Evolutionary conservation across 768 basidiomycete genomes (phyloP).

Genomic region (Amanita muscaria): DNA sequence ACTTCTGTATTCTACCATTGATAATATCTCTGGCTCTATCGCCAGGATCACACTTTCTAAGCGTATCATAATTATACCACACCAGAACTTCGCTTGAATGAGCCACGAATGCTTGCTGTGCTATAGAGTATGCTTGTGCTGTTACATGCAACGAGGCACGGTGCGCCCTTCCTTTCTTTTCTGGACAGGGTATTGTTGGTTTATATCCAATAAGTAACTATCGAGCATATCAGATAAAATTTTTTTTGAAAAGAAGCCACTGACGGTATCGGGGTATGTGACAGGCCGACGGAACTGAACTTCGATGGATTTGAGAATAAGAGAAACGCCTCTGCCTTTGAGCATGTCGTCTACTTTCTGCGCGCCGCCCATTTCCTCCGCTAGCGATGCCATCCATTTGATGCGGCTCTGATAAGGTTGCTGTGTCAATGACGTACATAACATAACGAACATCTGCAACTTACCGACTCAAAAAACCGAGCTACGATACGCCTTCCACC

Average conservation of each 20-base stretch:
- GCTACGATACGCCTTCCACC: neutral
- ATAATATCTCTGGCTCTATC: constrained; percentile 34
- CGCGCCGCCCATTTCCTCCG: constrained; percentile 50
- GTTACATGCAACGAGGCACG: constrained; percentile 38
- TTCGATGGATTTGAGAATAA: constrained; percentile 66
- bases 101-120: constrained; percentile 54
- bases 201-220: constrained; percentile 62
- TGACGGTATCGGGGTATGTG: constrained; percentile 66
- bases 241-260: constrained; percentile 15
- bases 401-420: constrained; percentile 42
- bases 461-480: constrained; percentile 5
- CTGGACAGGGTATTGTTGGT: constrained; percentile 24
- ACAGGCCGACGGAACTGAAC: constrained; percentile 65
- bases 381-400: constrained; percentile 54
- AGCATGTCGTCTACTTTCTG: constrained; percentile 48
- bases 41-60: constrained; percentile 57
- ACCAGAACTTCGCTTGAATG: constrained; percentile 57
- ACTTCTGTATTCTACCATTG: constrained; percentile 12
- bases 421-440: neutral
- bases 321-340: constrained; percentile 52
- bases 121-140: constrained; percentile 54
- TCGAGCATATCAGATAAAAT: constrained; percentile 4
- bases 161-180: constrained; percentile 17
- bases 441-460: constrained; percentile 11
- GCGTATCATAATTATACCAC: constrained; percentile 70